Conservation (phyloP, 306 rosid species). For the Cicer judaicum region DNA sequence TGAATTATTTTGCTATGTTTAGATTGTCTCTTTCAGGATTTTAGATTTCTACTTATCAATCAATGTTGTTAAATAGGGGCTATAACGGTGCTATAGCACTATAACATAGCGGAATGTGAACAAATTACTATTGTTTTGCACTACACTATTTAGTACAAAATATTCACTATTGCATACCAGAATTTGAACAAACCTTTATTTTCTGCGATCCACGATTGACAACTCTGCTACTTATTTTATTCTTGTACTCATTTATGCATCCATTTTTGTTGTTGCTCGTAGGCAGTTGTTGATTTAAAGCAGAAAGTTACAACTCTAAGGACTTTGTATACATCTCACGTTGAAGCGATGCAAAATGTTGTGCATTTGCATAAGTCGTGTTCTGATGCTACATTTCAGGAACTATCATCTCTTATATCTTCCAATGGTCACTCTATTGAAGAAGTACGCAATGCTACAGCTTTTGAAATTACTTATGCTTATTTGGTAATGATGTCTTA, state of each 20-base stretch:
- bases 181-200: too few species aligned
- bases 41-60: background rate
- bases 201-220: too few species aligned
- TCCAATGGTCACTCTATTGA: constrained; percentile 66
- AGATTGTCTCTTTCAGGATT: background rate
- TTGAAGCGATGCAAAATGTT: constrained; percentile 85
- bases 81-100: too few species aligned
- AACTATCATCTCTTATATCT: constrained; percentile 67
- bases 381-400: constrained; percentile 78
- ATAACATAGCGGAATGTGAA: too few species aligned
- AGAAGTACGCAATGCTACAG: constrained; percentile 67
- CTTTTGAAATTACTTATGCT: constrained; percentile 16
- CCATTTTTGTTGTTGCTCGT: constrained; percentile 17
- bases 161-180: too few species aligned
- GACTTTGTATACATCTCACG: constrained; percentile 58
- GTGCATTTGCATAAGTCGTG: constrained; percentile 83
- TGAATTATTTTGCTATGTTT: constrained; percentile 8
- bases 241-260: constrained; percentile 1
- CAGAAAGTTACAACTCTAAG: constrained; percentile 68
- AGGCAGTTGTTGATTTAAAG: constrained; percentile 76
- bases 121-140: too few species aligned
- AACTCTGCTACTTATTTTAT: background rate
- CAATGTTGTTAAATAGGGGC: too few species aligned
- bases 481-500: constrained; percentile 5
- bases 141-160: too few species aligned